These are phyloP conservation scores for Babesia microti DNA, from an alignment of 169 alveolate species.

Conservation along the genomic window DNA sequence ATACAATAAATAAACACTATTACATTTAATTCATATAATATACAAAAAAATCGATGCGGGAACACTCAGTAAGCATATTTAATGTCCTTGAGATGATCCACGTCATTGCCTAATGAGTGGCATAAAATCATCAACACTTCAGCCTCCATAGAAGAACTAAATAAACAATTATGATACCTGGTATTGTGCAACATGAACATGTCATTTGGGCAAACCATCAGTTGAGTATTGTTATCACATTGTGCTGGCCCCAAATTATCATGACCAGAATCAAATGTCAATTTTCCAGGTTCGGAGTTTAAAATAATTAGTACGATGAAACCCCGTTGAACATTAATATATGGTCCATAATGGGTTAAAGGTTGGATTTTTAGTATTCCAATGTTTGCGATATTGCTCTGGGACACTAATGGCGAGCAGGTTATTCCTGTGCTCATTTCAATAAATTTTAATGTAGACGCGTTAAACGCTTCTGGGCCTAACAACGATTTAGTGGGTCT, in stretches of 20 bases:
- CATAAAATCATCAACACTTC: conserved; percentile 20
- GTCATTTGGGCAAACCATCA: conserved; percentile 36
- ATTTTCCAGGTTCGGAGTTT: conserved; percentile 11
- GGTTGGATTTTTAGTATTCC: conserved; percentile 18
- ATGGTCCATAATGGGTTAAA: conserved; percentile 24
- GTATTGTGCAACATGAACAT: conserved; percentile 29
- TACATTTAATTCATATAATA: neutral
- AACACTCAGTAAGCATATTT: conserved; percentile 16
- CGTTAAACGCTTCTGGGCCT: no score
- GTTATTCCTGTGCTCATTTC: neutral
- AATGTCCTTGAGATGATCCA: conserved; percentile 11
- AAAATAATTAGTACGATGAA: conserved; percentile 25
- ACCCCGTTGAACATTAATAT: conserved; percentile 27
- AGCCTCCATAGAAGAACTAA: conserved; percentile 8
- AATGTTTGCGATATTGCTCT: conserved; percentile 12
- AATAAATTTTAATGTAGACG: no score
- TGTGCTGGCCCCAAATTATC: conserved; percentile 5
- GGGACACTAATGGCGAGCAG: conserved; percentile 15
- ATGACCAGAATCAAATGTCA: conserved; percentile 34
- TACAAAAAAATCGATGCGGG: conserved; percentile 2
- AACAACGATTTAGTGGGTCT: no score
- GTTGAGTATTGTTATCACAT: conserved; percentile 22
- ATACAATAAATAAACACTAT: neutral
- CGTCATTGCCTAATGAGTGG: conserved; percentile 22
- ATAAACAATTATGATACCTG: no score